phyloP scores from a whole-genome alignment of 345 rosid genomes.

The Pseudoturritis turrita region DNA sequence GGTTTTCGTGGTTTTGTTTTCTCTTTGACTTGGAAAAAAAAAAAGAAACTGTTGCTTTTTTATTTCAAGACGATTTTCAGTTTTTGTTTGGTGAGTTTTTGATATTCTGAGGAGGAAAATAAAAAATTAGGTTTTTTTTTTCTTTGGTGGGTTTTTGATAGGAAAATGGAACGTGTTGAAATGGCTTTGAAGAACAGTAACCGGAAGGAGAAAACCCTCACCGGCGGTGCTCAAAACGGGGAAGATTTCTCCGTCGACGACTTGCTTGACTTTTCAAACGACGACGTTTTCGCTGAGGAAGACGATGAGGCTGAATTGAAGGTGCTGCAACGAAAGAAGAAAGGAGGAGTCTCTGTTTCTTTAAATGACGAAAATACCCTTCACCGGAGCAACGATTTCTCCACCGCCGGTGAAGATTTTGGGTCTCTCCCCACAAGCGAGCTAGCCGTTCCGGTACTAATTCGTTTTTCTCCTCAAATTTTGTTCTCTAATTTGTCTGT shows the following conservation, averaged over 20 bases:
- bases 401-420: constrained; percentile 29
- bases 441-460: constrained; percentile 59
- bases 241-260: constrained; percentile 75
- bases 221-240: constrained; percentile 27
- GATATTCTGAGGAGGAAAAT: neutral
- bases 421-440: constrained; percentile 42
- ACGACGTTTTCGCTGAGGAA: constrained; percentile 42
- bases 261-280: constrained; percentile 71
- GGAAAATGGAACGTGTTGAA: constrained; percentile 59
- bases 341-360: constrained; percentile 4
- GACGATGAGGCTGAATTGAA: constrained; percentile 20
- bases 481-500: neutral
- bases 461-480: neutral
- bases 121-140: neutral
- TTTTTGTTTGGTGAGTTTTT: neutral
- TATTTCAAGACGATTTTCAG: neutral
- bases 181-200: constrained; percentile 39
- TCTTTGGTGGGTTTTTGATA: neutral
- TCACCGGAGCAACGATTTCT: constrained; percentile 13
- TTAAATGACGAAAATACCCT: constrained; percentile 17
- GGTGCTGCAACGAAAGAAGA: constrained; percentile 16
- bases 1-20: neutral
- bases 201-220: constrained; percentile 3
- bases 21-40: neutral
- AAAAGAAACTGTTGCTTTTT: neutral